These are phyloP conservation scores for Kwoniella dendrophila DNA, from an alignment of 768 basidiomycete genomes.

Conservation along the genomic window DNA sequence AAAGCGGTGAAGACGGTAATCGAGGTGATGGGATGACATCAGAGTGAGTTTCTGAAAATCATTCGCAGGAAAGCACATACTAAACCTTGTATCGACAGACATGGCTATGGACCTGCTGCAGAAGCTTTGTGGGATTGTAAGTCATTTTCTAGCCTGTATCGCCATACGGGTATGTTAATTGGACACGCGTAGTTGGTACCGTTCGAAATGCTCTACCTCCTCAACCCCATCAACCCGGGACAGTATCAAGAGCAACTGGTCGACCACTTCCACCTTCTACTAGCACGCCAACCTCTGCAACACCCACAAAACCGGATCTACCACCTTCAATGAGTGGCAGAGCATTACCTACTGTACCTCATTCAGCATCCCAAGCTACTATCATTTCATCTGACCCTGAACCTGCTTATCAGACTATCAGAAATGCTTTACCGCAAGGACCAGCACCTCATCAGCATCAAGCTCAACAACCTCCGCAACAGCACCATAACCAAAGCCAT, in stretches of 20 bases:
- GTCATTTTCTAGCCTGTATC: too few relatives aligned
- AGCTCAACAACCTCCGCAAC: neutral
- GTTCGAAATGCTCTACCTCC: conserved; percentile 68
- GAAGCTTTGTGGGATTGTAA: conserved; percentile 79
- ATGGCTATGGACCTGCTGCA: conserved; percentile 57
- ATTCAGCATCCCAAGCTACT: conserved; percentile 57
- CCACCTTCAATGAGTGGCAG: conserved; percentile 26
- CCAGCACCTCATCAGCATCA: neutral
- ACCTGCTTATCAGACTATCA: conserved; percentile 20
- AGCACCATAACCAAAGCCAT: neutral
- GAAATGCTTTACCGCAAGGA: conserved; percentile 17
- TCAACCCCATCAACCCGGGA: conserved; percentile 13
- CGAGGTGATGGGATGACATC: conserved; percentile 24
- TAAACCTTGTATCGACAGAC: conserved; percentile 12
- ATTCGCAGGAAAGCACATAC: neutral
- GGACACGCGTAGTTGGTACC: conserved; percentile 67
- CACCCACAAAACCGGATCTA: neutral
- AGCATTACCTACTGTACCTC: conserved; percentile 25
- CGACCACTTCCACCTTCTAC: conserved; percentile 58
- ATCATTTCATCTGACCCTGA: conserved; percentile 6
- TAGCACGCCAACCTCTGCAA: conserved; percentile 2
- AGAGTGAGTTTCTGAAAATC: conserved; percentile 16
- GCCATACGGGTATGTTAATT: too few relatives aligned
- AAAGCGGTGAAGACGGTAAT: conserved; percentile 58
- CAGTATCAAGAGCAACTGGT: conserved; percentile 64